Base-by-base conservation (phyloP, 1,139 yeast genomes). In the Blastobotrys ciferrii region DNA sequence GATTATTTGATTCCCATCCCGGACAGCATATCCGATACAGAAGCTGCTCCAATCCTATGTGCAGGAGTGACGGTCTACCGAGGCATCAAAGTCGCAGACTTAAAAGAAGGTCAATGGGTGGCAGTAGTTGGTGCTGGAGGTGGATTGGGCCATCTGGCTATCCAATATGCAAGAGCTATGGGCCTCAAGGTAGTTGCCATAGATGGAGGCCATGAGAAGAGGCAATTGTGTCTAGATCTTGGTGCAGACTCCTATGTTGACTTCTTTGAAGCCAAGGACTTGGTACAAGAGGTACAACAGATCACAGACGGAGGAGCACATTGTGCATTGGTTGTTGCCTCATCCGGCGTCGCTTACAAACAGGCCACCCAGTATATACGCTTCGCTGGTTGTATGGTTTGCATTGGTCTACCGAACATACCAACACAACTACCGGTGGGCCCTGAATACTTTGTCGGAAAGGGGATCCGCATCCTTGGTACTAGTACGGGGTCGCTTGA, bases 211-310 rank as follows among this genome's bases (percentile, higher is more conserved):
- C 9, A 23, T 5, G 28, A 9, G 28, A 23, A 23, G 28, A 5
- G 9, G 28, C 28, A 23, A 9, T 23, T 23, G 5, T 23, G 28
- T 23, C 9, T 23, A 9, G 9, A 23, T 23, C 5, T 23, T 23
- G 28, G 28, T 9, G 28, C 9, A 23, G 12, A 52, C 28, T 6
- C 28, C 55, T n/a, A n/a, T n/a, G n/a, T n/a, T n/a, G n/a, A n/a
- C n/a, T n/a, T n/a, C n/a, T n/a, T n/a, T n/a, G n/a, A n/a, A n/a
- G n/a, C n/a, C n/a, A n/a, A n/a, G n/a, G n/a, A n/a, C n/a, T n/a
- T n/a, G n/a, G n/a, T n/a, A n/a, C n/a, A n/a, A n/a, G n/a, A n/a
- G n/a, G n/a, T n/a, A n/a, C n/a, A n/a, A n/a, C n/a, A n/a, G n/a
- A n/a, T n/a, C n/a, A n/a, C n/a, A n/a, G 28, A 23, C 28, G 5